Conservation (phyloP, 495 filamentous ascomycete species). For the Aspergillus ellipticus region DNA sequence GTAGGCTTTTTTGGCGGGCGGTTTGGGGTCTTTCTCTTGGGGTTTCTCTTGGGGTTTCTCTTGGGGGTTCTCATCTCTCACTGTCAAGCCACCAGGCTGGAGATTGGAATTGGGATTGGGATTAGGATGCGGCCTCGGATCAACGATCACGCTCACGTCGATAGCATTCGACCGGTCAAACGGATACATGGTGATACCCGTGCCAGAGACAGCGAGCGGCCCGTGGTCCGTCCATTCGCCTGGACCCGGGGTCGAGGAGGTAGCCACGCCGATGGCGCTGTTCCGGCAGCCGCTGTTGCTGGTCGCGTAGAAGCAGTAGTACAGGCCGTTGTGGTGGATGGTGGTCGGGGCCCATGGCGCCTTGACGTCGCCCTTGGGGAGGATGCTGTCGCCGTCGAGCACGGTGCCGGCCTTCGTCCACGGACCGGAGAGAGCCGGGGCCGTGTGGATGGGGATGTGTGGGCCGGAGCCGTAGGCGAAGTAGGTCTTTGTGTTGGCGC, state of each 20-base stretch:
- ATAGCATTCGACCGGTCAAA: slow-evolving; percentile 65
- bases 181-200: slow-evolving; percentile 45
- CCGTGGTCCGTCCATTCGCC: slow-evolving; percentile 56
- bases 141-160: slow-evolving; percentile 56
- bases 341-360: slow-evolving; percentile 62
- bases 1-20: slow-evolving; percentile 31
- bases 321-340: slow-evolving; percentile 47
- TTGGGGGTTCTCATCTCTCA: too few relatives aligned
- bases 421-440: slow-evolving; percentile 36
- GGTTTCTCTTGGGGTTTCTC: too few relatives aligned
- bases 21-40: too few relatives aligned
- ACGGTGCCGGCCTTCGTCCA: slow-evolving; percentile 38
- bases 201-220: slow-evolving; percentile 35
- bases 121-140: too few relatives aligned
- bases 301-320: slow-evolving; percentile 74
- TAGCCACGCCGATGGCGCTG: slow-evolving; percentile 70
- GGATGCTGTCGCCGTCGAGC: slow-evolving; percentile 35
- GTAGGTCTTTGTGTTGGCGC: slow-evolving; percentile 27
- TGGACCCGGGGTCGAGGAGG: slow-evolving; percentile 54
- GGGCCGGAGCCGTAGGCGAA: slow-evolving; percentile 38
- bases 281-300: slow-evolving; percentile 62
- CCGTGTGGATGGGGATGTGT: slow-evolving; percentile 33
- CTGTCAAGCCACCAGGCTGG: too few relatives aligned
- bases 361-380: slow-evolving; percentile 37
- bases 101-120: too few relatives aligned